Evolutionary conservation across 2,329 filamentous ascomycete species (phyloP).

Genomic region (Aspergillus chevalieri): DNA sequence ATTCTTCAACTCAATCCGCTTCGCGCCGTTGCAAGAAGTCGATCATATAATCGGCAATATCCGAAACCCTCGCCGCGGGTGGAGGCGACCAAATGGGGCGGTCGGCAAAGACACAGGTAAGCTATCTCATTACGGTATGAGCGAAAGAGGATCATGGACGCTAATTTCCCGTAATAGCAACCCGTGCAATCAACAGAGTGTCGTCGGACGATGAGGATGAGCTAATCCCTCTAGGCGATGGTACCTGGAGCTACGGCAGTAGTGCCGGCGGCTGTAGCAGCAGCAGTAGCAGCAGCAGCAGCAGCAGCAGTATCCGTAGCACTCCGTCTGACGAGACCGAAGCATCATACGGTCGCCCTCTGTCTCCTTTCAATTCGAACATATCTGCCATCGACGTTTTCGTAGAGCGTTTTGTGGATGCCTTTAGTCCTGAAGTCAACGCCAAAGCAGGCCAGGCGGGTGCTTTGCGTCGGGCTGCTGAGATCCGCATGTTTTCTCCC

Average conservation of each 20-base stretch:
- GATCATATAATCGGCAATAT: conserved; percentile 27
- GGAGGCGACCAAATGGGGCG: conserved; percentile 21
- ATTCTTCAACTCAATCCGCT: conserved; percentile 29
- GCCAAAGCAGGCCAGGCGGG: conserved; percentile 29
- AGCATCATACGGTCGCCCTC: conserved; percentile 5
- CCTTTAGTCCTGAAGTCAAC: conserved; percentile 34
- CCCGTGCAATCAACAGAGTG: conserved; percentile 6
- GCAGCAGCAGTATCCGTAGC: neutral
- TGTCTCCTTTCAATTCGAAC: conserved; percentile 4
- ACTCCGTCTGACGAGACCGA: conserved; percentile 5
- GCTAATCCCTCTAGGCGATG: neutral
- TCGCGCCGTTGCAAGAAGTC: conserved; percentile 25
- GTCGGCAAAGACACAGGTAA: neutral
- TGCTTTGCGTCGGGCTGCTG: conserved; percentile 31
- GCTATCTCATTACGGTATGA: neutral
- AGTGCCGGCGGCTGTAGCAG: neutral
- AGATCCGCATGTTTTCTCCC: conserved; percentile 36
- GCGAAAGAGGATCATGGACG: neutral
- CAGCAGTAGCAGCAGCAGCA: neutral
- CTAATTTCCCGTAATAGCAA: conserved; percentile 2
- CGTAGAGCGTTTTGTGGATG: conserved; percentile 35
- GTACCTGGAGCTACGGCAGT: neutral
- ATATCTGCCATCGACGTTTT: conserved; percentile 29
- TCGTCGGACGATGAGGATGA: neutral
- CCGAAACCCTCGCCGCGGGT: conserved; percentile 17